Evolutionary conservation across 108 stramenopile species (phyloP), one percentile per base, ranked within the genome.

Genomic region (Cyclostephanos tholiformis): DNA sequence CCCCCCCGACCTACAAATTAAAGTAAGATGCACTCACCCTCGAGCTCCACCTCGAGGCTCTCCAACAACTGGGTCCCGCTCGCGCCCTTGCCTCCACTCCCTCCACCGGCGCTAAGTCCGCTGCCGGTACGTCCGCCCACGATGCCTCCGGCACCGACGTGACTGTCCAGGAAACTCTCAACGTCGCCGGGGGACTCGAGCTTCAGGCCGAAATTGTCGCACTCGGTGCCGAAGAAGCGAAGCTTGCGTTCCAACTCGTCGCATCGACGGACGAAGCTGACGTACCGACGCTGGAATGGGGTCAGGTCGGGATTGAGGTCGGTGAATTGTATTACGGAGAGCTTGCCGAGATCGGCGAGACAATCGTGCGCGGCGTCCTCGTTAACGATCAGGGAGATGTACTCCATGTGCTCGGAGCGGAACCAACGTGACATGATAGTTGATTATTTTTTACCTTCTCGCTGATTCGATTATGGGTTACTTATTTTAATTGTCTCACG

Each of bases 191-290:
- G 87, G 44, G 87, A 80, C 57, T 79, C 79, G 46, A 92, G 65
- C 23, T 84, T 78, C 14, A 99, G 75, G 41, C 89, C 91, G 62
- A 99, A 97, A 75, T 94, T 93, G 39, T 95, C 89, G 67, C 97
- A 91, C 76, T 99, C 96, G 22, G 74, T 74, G 12, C 70, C 70
- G 61, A 99, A 91, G 84, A 89, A 99, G 32, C 95, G 92, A 20
- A 99, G 88, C 80, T 99, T 99, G 62, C 97, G 97, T 80, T 99
- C 98, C 49, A 99, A 83, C 72, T 98, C 97, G 76, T 99, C 98
- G 74, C 97, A 98, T 23, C 98, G 95, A 67, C 97, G 96, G 67
- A 99, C 96, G 79, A 95, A 97, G 23, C 88, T 83, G 43, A 99
- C 97, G 75, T 97, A 99, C 52, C 98, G 96, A 57, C 97, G 96